Evolutionary conservation across 2,329 filamentous ascomycete species (phyloP), one percentile per base, ranked within the genome.

Genomic region (Periconia sp.): DNA sequence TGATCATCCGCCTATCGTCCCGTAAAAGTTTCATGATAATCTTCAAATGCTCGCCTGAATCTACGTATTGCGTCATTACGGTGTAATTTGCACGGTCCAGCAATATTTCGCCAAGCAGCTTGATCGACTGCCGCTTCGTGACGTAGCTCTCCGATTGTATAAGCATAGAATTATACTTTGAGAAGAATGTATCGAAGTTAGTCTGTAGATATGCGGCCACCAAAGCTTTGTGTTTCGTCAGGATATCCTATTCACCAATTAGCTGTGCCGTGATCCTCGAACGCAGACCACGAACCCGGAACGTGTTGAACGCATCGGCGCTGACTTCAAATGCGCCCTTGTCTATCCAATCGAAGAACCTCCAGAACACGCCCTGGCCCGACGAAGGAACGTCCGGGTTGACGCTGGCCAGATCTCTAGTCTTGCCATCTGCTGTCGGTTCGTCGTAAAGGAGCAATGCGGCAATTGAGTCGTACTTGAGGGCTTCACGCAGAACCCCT

Each of bases 1-100:
- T 94, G 50, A 99, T 94, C 92, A 99, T 99, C 72, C 95, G 94
- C 57, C 92, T 84, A 70, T 97, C 92, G 69, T 97, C 94, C 56
- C 91, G 86, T 48, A 99, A 77, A 46, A 99, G 79, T 70, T 95
- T 97, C 94, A 99, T 99, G 75, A 92, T 94, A 53, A 97, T 88
- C 75, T 99, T 99, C 58, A 99, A 81, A 66, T 99, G 92, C 67
- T 97, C 92, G 47, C 92, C 92, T 35, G 88, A 86, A 69, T 96
- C 92, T 45, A 99, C 94, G 67, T 97, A 99, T 50, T 88, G 85
- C 43, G 92, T 97, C 94, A 99, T 99, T 65, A 97, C 90, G 65
- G 86, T 90, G 76, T 99, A 99, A 73, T 99, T 97, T 52, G 92
- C 90, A 30, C 94, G 85, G 70, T 97, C 94, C 23, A 99, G 81